Base-by-base conservation (phyloP, 148 eudicot genomes). In the Vaccinium corymbosum region DNA sequence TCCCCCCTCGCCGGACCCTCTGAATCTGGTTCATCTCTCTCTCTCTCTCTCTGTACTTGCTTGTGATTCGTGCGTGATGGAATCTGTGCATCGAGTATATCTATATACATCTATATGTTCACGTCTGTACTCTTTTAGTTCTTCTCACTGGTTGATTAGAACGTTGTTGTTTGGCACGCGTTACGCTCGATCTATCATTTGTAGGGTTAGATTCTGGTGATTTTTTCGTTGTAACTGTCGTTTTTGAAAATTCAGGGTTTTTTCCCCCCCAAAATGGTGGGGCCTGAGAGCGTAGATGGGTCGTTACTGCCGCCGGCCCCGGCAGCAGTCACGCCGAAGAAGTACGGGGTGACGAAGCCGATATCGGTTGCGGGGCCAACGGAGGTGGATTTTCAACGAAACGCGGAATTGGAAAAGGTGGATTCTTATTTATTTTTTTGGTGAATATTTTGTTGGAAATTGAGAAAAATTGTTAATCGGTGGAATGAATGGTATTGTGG, bases 321-420 rank as follows among this genome's bases (percentile, higher is more conserved):
- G 1, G 85, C 76, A 14, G 66, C 55, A 29, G 71, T 76, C 19
- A 19, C 82, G 19, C 46, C 78, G 20, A 90, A 84, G 49, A 86
- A 62, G 83, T 87, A 66, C 10, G 94, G 92, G 0, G 88, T 89
- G 79, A 90, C 89, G 9, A 88, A 93, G 88, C 91, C 94, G 75
- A 88, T 93, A 72, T 93, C 94, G 57, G 86, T 89, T 3, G 87
- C 93, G 20, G 94, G 95, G 10, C 94, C 95, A 1, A 83, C 88
- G 13, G 93, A 86, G 80, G 89, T 89, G 57, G 94, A 93, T 91
- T 87, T 89, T 49, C 55, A 82, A n/a, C 91, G 94, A 7, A 91
- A 93, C 86, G 83, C 87, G 53, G 90, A 90, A 38, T 84, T 93
- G 35, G 89, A 85, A 66, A 93, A 91, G 90, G 95, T 93, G 20